Conservation (phyloP, 179 eudicot genomes). For the Silene vulgaris region DNA sequence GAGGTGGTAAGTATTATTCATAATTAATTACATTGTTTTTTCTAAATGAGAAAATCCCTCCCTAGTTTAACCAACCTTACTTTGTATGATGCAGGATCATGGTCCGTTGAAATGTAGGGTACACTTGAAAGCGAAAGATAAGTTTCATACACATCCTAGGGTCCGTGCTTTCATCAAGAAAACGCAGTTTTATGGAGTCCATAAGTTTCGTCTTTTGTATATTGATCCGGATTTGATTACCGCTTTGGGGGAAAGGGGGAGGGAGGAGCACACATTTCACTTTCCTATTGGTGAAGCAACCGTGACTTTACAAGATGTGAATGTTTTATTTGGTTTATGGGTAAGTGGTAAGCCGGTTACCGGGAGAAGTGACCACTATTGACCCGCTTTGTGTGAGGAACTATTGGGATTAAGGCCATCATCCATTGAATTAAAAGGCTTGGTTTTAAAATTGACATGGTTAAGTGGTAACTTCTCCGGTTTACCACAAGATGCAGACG, state of each 20-base stretch:
- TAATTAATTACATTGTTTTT: too few species aligned
- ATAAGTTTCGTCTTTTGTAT: background rate
- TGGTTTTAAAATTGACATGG: too few species aligned
- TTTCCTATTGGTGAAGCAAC: background rate
- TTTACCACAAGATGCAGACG: too few species aligned
- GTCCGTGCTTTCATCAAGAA: background rate
- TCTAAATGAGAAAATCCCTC: too few species aligned
- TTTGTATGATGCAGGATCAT: background rate
- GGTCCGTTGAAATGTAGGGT: background rate
- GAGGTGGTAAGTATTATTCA: background rate
- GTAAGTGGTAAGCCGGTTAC: too few species aligned
- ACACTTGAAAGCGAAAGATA: background rate
- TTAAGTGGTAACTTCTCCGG: too few species aligned
- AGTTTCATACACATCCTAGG: background rate
- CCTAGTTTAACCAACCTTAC: background rate
- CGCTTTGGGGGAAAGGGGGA: background rate
- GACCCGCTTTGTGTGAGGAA: too few species aligned
- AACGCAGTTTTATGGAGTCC: background rate
- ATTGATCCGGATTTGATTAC: background rate
- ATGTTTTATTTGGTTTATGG: too few species aligned
- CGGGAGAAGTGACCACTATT: too few species aligned
- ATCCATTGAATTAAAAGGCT: too few species aligned
- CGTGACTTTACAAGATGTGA: background rate
- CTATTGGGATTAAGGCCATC: too few species aligned
- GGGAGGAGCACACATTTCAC: background rate